phyloP scores from a whole-genome alignment of 1,139 yeast species.

The Suhomyces kunorum region DNA sequence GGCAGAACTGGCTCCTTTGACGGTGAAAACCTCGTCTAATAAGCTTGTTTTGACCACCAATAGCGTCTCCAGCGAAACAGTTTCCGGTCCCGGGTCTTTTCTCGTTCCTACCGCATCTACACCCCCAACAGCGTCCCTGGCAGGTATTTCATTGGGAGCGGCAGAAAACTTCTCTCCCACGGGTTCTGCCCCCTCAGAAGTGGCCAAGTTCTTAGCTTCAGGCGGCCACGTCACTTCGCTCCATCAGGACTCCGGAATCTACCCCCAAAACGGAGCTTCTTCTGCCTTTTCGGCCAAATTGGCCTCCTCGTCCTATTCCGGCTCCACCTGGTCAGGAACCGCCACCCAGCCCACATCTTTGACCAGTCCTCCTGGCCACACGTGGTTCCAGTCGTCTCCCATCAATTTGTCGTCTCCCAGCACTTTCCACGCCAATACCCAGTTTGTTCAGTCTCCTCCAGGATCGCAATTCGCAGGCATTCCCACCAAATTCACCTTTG shows the following conservation, averaged over 20 bases:
- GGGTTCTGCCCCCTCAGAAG: slow-evolving; percentile 1
- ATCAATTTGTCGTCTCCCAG: slow-evolving; percentile 6
- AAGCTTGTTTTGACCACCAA: background rate
- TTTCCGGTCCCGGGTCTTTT: too few relatives aligned
- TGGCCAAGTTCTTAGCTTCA: slow-evolving; percentile 13
- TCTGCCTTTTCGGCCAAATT: slow-evolving; percentile 6
- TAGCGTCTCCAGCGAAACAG: background rate
- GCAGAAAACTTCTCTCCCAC: background rate
- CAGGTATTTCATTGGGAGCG: slow-evolving; percentile 15
- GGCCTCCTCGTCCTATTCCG: background rate
- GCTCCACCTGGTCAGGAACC: background rate
- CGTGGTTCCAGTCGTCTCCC: slow-evolving; percentile 5
- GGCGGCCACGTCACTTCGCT: slow-evolving; percentile 1
- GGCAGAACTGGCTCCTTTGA: background rate
- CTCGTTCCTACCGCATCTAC: too few relatives aligned
- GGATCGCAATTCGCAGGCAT: slow-evolving; percentile 1
- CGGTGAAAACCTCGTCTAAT: background rate
- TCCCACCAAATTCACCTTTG: slow-evolving; percentile 8
- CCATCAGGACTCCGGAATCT: background rate
- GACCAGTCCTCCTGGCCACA: background rate
- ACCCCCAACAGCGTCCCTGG: slow-evolving; percentile 17
- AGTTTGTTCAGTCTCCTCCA: slow-evolving; percentile 13
- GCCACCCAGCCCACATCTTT: background rate
- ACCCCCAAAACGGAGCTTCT: too few relatives aligned
- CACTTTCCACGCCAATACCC: background rate